Percentiles rank a stretch among this genome's conserved stretches.
phyloP scores from a whole-genome alignment of 2,329 filamentous ascomycete species.

The Aspergillus ochraceoroseus region DNA sequence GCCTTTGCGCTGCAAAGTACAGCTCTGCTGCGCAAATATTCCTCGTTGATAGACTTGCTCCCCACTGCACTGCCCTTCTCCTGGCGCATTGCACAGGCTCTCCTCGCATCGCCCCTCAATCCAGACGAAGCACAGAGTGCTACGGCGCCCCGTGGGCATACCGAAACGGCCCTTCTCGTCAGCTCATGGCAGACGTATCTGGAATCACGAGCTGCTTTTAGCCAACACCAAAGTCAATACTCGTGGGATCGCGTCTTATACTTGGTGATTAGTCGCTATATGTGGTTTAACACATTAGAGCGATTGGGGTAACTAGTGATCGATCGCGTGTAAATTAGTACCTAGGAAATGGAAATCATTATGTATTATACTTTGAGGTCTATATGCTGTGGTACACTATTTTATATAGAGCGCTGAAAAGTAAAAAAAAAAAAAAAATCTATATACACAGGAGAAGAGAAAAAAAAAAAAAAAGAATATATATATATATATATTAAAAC shows the following conservation, averaged over 20 bases:
- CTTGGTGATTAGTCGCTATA: constrained; percentile 40
- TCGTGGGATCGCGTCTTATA: constrained; percentile 42
- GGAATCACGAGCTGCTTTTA: constrained; percentile 37
- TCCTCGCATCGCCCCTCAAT: constrained; percentile 11
- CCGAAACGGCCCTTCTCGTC: constrained; percentile 33
- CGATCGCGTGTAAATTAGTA: too few relatives aligned
- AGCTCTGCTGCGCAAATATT: constrained; percentile 38
- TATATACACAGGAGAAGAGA: too few relatives aligned
- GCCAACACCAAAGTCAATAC: constrained; percentile 40
- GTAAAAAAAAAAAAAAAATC: too few relatives aligned
- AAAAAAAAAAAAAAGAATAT: too few relatives aligned
- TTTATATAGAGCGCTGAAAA: too few relatives aligned
- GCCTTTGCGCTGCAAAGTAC: constrained; percentile 38
- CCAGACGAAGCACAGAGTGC: neutral
- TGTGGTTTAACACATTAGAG: constrained; percentile 39
- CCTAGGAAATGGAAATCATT: too few relatives aligned
- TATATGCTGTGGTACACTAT: too few relatives aligned
- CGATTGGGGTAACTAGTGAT: constrained; percentile 5
- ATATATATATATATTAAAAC: too few relatives aligned
- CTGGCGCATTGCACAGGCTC: constrained; percentile 19
- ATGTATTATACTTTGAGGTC: too few relatives aligned
- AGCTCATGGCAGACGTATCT: constrained; percentile 38
- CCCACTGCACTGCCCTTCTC: constrained; percentile 38
- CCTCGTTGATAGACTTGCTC: constrained; percentile 37
- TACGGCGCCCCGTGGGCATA: neutral